These are phyloP conservation scores for Flueggea neowawraea DNA, from an alignment of 441 rosid species.

Conservation along the genomic window DNA sequence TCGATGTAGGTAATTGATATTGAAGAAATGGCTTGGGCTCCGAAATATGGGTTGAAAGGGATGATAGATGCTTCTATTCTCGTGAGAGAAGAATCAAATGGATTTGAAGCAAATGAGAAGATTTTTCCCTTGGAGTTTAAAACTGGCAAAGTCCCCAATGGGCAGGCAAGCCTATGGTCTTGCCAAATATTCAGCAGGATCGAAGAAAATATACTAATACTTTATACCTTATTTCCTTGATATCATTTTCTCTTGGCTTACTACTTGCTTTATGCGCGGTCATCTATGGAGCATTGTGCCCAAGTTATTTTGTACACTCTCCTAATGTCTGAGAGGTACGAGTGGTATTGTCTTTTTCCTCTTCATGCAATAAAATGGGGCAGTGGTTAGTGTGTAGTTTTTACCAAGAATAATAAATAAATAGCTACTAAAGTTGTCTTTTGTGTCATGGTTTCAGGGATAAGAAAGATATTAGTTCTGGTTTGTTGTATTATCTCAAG, in stretches of 20 bases:
- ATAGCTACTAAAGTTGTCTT: too few relatives aligned
- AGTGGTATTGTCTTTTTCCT: constrained; percentile 12
- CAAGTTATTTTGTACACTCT: constrained; percentile 98
- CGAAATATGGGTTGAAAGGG: constrained; percentile 96
- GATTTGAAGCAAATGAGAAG: constrained; percentile 43
- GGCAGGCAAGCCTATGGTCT: constrained; percentile 58
- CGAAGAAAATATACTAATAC: constrained; percentile 1
- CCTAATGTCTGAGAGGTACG: constrained; percentile 98
- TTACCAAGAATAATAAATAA: too few relatives aligned
- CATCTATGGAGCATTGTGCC: constrained; percentile 89
- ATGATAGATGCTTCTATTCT: constrained; percentile 93
- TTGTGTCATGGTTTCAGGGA: constrained; percentile 47
- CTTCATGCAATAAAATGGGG: constrained; percentile 1
- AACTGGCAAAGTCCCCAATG: constrained; percentile 80
- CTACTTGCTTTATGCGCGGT: constrained; percentile 38
- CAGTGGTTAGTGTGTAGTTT: background rate
- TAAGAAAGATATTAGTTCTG: constrained; percentile 70
- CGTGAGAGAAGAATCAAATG: constrained; percentile 56
- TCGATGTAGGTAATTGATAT: constrained; percentile 79
- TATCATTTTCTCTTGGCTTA: too few relatives aligned
- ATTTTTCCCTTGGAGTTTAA: constrained; percentile 95
- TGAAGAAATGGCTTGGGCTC: constrained; percentile 99
- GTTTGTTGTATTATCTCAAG: constrained; percentile 87
- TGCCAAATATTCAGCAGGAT: constrained; percentile 8
- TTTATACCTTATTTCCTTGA: too few relatives aligned